Evolutionary conservation across 139 green algal species (phyloP), one percentile per base, ranked within the genome.

Genomic region (Ettlia oleoabundans): DNA sequence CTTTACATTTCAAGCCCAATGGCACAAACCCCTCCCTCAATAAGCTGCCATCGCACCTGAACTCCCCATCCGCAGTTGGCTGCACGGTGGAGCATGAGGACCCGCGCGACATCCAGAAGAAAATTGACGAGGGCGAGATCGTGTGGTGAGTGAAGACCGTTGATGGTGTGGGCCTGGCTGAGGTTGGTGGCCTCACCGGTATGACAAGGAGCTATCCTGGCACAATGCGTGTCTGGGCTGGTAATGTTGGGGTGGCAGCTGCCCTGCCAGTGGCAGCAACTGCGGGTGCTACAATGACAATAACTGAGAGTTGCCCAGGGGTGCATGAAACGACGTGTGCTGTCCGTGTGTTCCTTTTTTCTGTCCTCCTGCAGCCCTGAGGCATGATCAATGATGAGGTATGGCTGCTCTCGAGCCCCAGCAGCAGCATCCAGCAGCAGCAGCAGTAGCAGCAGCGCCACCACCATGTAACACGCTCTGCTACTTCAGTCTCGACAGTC

Each of bases 1-100:
- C n/a, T n/a, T n/a, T n/a, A n/a, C n/a, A n/a, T n/a, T n/a, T n/a
- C n/a, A n/a, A n/a, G n/a, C n/a, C n/a, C n/a, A n/a, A n/a, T n/a
- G n/a, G 15, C 55, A 15, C 55, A 32, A 15, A 9, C 18, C 18
- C 55, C 15, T n/a, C 21, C 55, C 55, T 65, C 5, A n/a, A 28
- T 9, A 32, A 5, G 53, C 5, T 74, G 3, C 21, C 66, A 24
- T 22, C 1, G 4, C 22, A n/a, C 41, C 38, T 40, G n/a, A n/a
- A n/a, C 26, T 18, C 68, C 0, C 28, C 8, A 8, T 5, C 35
- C 26, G 30, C 61, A 71, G 97, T 99, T 6, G 97, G 97, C 42
- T 99, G 97, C 96, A 98, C 95, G 8, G 94, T 99, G 37, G 97
- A 99, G 83, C 90, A 94, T 81, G 86, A 98, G 86, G 91, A 98